phyloP scores from a whole-genome alignment of 2,329 filamentous ascomycete genomes.

The Alternaria triticimaculans region DNA sequence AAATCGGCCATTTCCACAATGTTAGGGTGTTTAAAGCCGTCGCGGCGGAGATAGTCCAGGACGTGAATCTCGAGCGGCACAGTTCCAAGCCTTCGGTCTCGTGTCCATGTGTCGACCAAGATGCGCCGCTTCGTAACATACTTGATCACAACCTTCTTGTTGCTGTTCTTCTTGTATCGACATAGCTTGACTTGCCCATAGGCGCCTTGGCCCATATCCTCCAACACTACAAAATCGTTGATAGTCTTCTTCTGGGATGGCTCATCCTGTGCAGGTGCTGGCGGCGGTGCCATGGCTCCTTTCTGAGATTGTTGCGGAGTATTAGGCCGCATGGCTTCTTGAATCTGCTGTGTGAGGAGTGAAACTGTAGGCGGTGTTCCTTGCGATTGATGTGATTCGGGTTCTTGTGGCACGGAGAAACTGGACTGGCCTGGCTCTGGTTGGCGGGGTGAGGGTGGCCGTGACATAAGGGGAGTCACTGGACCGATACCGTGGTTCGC shows the following conservation, averaged over 20 bases:
- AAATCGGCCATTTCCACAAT: constrained; percentile 74
- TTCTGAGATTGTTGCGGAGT: constrained; percentile 49
- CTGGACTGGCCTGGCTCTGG: constrained; percentile 76
- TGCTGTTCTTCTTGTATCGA: constrained; percentile 76
- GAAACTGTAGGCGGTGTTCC: constrained; percentile 51
- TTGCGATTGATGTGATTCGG: constrained; percentile 43
- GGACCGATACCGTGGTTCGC: constrained; percentile 67
- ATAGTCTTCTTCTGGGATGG: constrained; percentile 75
- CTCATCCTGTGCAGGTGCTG: constrained; percentile 25
- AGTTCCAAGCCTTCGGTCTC: constrained; percentile 89
- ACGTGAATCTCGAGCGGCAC: constrained; percentile 98
- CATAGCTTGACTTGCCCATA: constrained; percentile 98
- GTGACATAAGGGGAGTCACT: constrained; percentile 69
- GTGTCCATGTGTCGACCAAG: constrained; percentile 96
- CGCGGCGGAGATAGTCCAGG: constrained; percentile 85
- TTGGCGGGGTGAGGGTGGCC: constrained; percentile 76
- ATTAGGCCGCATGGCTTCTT: constrained; percentile 56
- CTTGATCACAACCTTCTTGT: constrained; percentile 90
- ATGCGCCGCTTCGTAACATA: constrained; percentile 98
- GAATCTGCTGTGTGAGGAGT: constrained; percentile 59
- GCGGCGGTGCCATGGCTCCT: constrained; percentile 21
- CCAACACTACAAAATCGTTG: constrained; percentile 86
- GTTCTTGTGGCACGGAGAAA: constrained; percentile 46
- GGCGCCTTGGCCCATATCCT: constrained; percentile 98
- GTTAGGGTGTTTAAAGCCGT: constrained; percentile 68